Conservation (phyloP, 2,329 filamentous ascomycete species). For the Didymella exigua region DNA sequence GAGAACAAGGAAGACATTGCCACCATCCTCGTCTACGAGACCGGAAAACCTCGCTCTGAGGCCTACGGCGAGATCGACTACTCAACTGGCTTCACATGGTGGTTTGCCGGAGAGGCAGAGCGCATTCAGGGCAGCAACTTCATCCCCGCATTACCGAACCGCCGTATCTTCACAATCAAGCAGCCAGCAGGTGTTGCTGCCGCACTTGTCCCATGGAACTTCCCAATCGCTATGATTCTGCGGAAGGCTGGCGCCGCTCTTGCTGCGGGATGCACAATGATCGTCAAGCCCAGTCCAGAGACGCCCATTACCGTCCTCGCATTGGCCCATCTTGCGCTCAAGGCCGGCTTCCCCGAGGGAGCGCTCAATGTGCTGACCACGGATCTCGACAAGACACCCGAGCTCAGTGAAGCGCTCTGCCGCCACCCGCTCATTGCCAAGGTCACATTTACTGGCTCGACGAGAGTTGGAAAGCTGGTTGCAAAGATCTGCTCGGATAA, state of each 20-base stretch:
- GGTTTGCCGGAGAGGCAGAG: constrained; percentile 60
- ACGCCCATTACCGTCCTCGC: constrained; percentile 49
- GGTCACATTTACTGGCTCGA: constrained; percentile 64
- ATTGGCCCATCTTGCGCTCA: constrained; percentile 47
- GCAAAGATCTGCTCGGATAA: constrained; percentile 64
- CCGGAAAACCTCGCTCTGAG: constrained; percentile 60
- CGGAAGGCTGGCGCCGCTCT: constrained; percentile 71
- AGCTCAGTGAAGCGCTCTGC: constrained; percentile 61
- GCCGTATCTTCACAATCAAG: constrained; percentile 74
- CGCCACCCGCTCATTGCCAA: constrained; percentile 66
- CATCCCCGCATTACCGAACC: constrained; percentile 63
- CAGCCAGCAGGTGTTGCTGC: constrained; percentile 73
- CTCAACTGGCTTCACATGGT: constrained; percentile 61
- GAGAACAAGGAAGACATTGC: constrained; percentile 67
- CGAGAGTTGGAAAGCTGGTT: constrained; percentile 66
- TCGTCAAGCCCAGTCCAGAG: constrained; percentile 56
- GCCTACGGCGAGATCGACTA: constrained; percentile 61
- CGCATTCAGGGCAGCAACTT: constrained; percentile 67
- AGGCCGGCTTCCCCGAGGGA: constrained; percentile 59
- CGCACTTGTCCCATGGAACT: constrained; percentile 76
- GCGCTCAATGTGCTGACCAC: constrained; percentile 68
- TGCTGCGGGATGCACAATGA: constrained; percentile 75
- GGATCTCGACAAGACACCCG: constrained; percentile 60
- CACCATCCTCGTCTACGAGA: constrained; percentile 66
- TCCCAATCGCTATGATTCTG: constrained; percentile 70